These are phyloP conservation scores for Microbotryomycetes sp. DNA, from an alignment of 1,284 basidiomycete genomes.

Conservation along the genomic window DNA sequence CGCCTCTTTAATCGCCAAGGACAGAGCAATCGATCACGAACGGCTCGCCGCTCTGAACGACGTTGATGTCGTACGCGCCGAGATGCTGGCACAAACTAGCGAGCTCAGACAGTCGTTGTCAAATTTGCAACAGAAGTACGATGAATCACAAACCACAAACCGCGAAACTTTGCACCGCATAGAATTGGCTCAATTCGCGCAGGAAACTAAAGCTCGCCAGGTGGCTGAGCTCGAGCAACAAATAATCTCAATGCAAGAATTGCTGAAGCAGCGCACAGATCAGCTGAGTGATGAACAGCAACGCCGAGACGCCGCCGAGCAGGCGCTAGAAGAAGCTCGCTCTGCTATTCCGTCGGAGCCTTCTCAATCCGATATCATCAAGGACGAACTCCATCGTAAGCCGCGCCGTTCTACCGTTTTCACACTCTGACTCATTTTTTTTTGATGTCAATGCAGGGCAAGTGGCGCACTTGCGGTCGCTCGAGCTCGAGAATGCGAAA, in stretches of 20 bases:
- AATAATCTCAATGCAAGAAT: slow-evolving; percentile 11
- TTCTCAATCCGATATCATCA: slow-evolving; percentile 13
- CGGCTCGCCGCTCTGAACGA: slow-evolving; percentile 4
- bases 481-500: slow-evolving; percentile 58
- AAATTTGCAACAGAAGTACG: slow-evolving; percentile 22
- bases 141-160: slow-evolving; percentile 11
- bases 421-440: neutral
- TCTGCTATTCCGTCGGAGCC: slow-evolving; percentile 5
- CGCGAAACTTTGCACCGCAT: slow-evolving; percentile 24
- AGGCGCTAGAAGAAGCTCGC: slow-evolving; percentile 15
- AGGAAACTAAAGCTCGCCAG: slow-evolving; percentile 3
- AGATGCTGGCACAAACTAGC: slow-evolving; percentile 11
- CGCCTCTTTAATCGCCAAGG: slow-evolving; percentile 23
- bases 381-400: slow-evolving; percentile 26
- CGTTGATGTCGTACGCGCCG: slow-evolving; percentile 4
- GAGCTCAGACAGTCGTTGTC: slow-evolving; percentile 15
- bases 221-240: slow-evolving; percentile 15
- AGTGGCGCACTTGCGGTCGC: slow-evolving; percentile 49
- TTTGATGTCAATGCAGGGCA: slow-evolving; percentile 15
- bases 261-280: slow-evolving; percentile 1
- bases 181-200: slow-evolving; percentile 13
- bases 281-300: slow-evolving; percentile 7
- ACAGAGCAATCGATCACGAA: slow-evolving; percentile 18
- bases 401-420: neutral
- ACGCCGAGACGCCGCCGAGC: slow-evolving; percentile 7